Evolutionary conservation across 768 basidiomycete species (phyloP), one percentile per base, ranked within the genome.

Genomic region (Naganishia vaughanmartiniae): DNA sequence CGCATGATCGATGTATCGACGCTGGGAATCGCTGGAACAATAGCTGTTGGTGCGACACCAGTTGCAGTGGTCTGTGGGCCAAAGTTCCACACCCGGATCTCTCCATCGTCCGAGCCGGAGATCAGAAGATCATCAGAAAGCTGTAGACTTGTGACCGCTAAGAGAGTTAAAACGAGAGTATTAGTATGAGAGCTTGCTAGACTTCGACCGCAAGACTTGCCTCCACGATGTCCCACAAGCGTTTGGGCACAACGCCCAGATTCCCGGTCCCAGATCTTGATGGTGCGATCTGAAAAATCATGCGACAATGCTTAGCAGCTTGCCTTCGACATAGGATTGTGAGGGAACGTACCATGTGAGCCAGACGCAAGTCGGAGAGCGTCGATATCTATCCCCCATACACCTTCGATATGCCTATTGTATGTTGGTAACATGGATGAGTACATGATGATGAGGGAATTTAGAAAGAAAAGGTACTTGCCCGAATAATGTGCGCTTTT

Each of bases 61-160:
- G 60, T 42, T 3, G 60, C 31, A 9, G 42, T 63, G 39, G 39
- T 63, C 30, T 42, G 39, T 2, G 78, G 81, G 21, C 81, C 81
- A 72, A 84, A 84, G 70, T 75, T 87, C 93, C 94, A 97, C 54
- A 96, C 85, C 77, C 88, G 88, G 67, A 97, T 83, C 71, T 91
- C 89, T 26, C 90, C 87, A 76, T 96, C 94, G 78, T 97, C 94
- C 74, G 92, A 92, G 12, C 94, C 93, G n/a, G 93, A 94, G 11
- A 98, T 87, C 54, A 96, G 91, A 82, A 94, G 93, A 81, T 97
- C 95, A 80, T 97, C 94, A 1, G 90, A 90, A 15, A 98, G 85
- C 17, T 87, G 89, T 45, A 97, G 82, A 78, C 91, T 93, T 36
- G 91, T 95, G 65, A 98, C 94, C 0, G 96, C 93, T 71, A 26